Base-by-base conservation (phyloP, 1,284 basidiomycete species). In the Phaffia rhodozyma region DNA sequence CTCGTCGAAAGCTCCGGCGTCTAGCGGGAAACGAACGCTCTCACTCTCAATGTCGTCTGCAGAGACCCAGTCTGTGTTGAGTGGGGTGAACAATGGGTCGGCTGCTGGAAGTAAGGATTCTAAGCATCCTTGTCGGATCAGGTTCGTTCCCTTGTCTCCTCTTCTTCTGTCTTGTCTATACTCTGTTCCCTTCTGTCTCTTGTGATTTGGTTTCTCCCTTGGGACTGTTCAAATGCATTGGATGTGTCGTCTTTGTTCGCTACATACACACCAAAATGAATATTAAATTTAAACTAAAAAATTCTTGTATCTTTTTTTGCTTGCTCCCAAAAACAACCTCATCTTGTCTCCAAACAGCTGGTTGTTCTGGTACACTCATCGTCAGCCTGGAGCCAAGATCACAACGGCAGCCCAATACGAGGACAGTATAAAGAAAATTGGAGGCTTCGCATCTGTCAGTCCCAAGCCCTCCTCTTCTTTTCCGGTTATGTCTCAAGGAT, bases 361-460 rank as follows among this genome's bases (percentile, higher is more conserved):
- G 76, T 72, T 75, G 11, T 72, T 76, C 58, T 75, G 74, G 32
- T 77, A 75, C 65, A 73, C 76, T 11, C 74, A 76, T 66, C 70
- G 76, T 55, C 73, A 73, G n/a, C 73, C 74, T 5, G 74, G 72
- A 4, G 72, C 75, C 11, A 77, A 77, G 62, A 69, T 69, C 52
- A 54, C 60, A 23, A 58, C 60, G 16, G 59, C 55, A n/a, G 71
- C 75, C 55, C 74, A 76, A 52, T 77, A 77, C 60, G 76, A 76
- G 66, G 76, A 76, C 67, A 73, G 75, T 68, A 76, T 76, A 48
- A 71, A 71, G 58, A 70, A 72, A 66, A 73, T 77, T 32, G 76
- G 75, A n/a, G 75, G 74, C 3, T 77, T 76, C 66, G 75, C 75
- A 55, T 77, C 76, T 52, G 76, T 65, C 9, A 54, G 61, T 62